Base-by-base conservation (phyloP, 371 early-diverging fungal species). In the Entomophthora muscae region DNA sequence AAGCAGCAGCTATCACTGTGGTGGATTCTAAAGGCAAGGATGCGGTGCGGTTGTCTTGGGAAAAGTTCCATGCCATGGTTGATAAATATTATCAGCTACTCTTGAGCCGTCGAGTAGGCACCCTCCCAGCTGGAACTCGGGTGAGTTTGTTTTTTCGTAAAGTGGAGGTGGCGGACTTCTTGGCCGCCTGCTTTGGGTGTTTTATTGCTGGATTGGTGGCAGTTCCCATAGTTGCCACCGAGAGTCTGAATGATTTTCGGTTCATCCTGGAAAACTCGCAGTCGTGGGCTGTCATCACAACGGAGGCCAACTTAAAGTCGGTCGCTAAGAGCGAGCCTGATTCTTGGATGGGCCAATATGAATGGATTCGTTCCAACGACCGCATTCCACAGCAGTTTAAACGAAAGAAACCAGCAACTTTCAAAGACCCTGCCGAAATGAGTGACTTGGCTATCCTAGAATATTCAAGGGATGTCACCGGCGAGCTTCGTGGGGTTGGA, bases 401-500 rank as follows among this genome's bases (percentile, higher is more conserved):
- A 53, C 80, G 77, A 60, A 70, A 81, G 29, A 70, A 72, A 0
- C 62, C 69, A 53, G 70, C 65, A 1, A 67, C 71, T 22, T 71
- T 69, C 52, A 76, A 80, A 42, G 75, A 77, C 0, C 71, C 76
- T 0, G 71, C 73, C 57, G 65, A 63, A 7, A 63, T 68, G 2
- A 71, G 76, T 3, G 89, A 89, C 30, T 68, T 86, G n/a, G 93
- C 93, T 1, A 90, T 90, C 66, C 79, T 92, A 42, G 91, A 90
- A 70, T 91, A 84, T 66, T 81, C 83, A 61, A 91, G 90, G 64
- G 84, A 85, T 63, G 79, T 81, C 10, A 83, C 80, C 62, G 90
- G 91, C 33, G 88, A 88, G 70, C 75, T 90, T 3, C 90, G 90
- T 70, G 93, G 90, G 52, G 86, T 90, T 2, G 81, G 81, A 13